Evolutionary conservation across 169 alveolate species (phyloP).

Genomic region (Plasmodium gaboni): DNA sequence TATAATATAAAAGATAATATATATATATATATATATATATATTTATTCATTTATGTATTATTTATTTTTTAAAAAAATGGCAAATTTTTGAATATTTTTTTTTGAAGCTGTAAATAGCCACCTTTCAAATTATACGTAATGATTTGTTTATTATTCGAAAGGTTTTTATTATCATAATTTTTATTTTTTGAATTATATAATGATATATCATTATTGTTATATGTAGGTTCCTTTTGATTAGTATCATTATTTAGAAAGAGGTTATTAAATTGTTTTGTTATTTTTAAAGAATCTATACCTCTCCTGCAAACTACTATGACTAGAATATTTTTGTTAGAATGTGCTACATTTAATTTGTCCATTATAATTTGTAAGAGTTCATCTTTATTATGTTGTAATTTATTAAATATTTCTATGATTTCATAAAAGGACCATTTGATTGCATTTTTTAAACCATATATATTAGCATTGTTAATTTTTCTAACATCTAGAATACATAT

Average conservation of each 20-base stretch:
- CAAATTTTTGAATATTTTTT: conserved; percentile 62
- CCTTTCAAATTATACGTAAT: conserved; percentile 66
- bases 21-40: not conserved
- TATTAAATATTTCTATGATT: conserved; percentile 66
- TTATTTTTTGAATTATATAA: not conserved
- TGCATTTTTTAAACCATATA: conserved; percentile 54
- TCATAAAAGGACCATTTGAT: conserved; percentile 71
- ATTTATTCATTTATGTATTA: not conserved
- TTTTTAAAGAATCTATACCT: conserved; percentile 70
- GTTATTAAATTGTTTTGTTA: conserved; percentile 60
- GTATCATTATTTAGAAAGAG: conserved; percentile 7
- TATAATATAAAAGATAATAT: not conserved
- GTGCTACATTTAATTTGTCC: conserved; percentile 22
- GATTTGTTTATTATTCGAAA: conserved; percentile 3
- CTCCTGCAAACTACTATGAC: conserved; percentile 69
- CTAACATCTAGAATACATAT: conserved; percentile 53
- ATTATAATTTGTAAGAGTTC: conserved; percentile 5
- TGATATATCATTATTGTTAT: not conserved
- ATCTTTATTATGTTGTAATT: conserved; percentile 51
- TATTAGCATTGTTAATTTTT: conserved; percentile 26
- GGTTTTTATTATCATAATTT: not conserved
- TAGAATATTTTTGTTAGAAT: conserved; percentile 34
- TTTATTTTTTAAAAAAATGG: conserved; percentile 40
- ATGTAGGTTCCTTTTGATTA: not conserved
- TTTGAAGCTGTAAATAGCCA: conserved; percentile 56